Conservation (phyloP, 176 grass and related monocot species). For the Areca catechu region DNA sequence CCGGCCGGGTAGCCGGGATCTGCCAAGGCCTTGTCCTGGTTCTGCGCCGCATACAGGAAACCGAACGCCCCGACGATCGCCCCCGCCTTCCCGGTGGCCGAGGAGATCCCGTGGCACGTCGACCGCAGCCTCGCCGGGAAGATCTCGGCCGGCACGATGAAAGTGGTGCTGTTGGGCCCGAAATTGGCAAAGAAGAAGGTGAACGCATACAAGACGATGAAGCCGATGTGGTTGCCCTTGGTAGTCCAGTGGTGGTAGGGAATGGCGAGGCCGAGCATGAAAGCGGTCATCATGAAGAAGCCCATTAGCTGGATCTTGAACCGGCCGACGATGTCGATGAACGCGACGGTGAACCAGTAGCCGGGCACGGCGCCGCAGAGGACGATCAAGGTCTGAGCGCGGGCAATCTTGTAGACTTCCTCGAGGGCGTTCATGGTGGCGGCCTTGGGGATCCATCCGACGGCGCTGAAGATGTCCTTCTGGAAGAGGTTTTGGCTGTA, state of each 20-base stretch:
- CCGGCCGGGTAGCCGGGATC: slow-evolving; percentile 36
- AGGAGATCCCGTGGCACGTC: slow-evolving; percentile 75
- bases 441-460: slow-evolving; percentile 33
- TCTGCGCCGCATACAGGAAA: slow-evolving; percentile 59
- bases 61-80: slow-evolving; percentile 71
- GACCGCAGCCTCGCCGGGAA: slow-evolving; percentile 70
- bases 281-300: slow-evolving; percentile 49
- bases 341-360: slow-evolving; percentile 72
- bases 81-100: slow-evolving; percentile 61
- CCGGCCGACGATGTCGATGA: slow-evolving; percentile 49
- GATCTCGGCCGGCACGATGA: slow-evolving; percentile 77
- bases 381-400: slow-evolving; percentile 59
- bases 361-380: slow-evolving; percentile 69
- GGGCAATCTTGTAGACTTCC: slow-evolving; percentile 46
- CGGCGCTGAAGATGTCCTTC: slow-evolving; percentile 36
- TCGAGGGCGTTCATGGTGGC: slow-evolving; percentile 48
- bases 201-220: slow-evolving; percentile 42
- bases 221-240: slow-evolving; percentile 32
- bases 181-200: slow-evolving; percentile 94
- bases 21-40: slow-evolving; percentile 1
- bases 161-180: slow-evolving; percentile 68
- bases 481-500: slow-evolving; percentile 53
- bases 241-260: slow-evolving; percentile 58
- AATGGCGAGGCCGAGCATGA: slow-evolving; percentile 54
- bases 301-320: slow-evolving; percentile 57